Conservation (phyloP, 805 yeast species). For the Saccharomycopsis javanensis region DNA sequence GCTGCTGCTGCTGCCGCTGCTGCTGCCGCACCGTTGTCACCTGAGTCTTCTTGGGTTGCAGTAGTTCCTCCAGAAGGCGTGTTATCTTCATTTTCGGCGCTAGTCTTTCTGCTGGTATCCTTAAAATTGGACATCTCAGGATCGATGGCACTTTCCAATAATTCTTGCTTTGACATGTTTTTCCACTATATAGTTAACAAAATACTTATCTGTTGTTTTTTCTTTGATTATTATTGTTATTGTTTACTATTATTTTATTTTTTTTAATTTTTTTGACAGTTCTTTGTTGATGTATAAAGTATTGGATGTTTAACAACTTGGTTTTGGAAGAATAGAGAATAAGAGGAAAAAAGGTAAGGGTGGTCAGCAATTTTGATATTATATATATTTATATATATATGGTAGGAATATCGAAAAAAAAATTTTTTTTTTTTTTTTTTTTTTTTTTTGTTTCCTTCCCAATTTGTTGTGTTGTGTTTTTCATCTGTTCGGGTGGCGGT, state of each 20-base stretch:
- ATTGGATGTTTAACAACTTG: neutral
- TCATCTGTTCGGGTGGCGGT: neutral
- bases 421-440: neutral
- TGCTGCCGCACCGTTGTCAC: neutral
- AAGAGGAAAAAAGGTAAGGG: constrained; percentile 1
- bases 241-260: neutral
- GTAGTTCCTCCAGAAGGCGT: no score
- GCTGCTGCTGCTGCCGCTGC: neutral
- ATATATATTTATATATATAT: neutral
- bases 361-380: neutral
- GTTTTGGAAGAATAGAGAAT: constrained; percentile 1
- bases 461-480: neutral
- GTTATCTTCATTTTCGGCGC: neutral
- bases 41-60: neutral
- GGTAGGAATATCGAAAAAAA: neutral
- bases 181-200: neutral
- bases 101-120: neutral
- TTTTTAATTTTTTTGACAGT: neutral
- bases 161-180: neutral
- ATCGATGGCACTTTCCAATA: neutral
- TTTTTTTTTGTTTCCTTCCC: neutral
- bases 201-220: no score
- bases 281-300: neutral
- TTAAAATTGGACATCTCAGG: constrained; percentile 1
- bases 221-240: neutral